Evolutionary conservation across 2,329 filamentous ascomycete genomes (phyloP).

Genomic region (Beauveria caledonica): DNA sequence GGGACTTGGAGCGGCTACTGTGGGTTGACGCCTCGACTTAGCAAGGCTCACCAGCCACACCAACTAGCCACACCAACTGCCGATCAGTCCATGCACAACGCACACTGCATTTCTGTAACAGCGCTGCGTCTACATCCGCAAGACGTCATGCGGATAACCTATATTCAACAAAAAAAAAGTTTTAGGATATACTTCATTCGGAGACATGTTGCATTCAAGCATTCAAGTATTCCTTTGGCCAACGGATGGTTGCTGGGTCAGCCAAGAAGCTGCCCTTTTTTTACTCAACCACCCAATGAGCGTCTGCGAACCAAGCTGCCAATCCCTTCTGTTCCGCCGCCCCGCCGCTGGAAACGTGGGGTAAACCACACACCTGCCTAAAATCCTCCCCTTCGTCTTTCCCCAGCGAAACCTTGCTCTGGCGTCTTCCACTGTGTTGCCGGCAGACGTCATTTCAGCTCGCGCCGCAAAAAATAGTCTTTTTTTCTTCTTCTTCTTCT

Average conservation of each 20-base stretch:
- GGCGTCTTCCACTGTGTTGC: neutral
- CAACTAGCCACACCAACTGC: neutral
- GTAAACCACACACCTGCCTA: neutral
- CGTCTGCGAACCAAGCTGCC: neutral
- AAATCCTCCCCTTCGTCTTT: neutral
- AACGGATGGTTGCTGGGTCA: neutral
- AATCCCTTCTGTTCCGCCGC: neutral
- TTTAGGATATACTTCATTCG: too few species aligned
- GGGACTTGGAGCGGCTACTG: neutral
- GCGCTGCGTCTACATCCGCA: too few species aligned
- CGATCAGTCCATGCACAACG: neutral
- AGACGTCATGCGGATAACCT: too few species aligned
- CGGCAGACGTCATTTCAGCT: conserved; percentile 8
- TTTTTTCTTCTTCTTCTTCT: too few species aligned
- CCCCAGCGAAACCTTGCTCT: too few species aligned
- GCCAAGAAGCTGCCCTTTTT: neutral
- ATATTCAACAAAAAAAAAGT: too few species aligned
- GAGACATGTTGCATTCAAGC: too few species aligned
- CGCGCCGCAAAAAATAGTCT: neutral
- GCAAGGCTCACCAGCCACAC: neutral
- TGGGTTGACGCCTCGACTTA: neutral
- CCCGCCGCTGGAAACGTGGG: conserved; percentile 2
- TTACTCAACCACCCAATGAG: neutral
- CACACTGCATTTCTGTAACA: too few species aligned
- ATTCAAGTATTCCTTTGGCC: neutral